Evolutionary conservation across 108 stramenopile genomes (phyloP).

Genomic region (Schizochytrium sp.): DNA sequence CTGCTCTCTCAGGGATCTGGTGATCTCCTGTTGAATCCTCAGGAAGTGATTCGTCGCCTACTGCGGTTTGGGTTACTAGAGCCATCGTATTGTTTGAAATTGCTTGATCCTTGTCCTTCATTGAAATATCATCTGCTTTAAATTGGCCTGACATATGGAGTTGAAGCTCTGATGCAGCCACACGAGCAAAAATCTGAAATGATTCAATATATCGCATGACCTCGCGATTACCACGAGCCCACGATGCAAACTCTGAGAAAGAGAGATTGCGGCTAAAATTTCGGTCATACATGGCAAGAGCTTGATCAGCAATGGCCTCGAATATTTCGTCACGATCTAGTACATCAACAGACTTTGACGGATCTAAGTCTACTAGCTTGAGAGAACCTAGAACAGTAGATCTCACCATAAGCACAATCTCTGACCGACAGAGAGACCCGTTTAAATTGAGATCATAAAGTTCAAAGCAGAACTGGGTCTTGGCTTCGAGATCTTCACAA

Average conservation of each 20-base stretch:
- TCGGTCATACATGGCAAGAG: slow-evolving; percentile 21
- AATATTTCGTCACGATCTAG: not conserved
- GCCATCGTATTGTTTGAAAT: no score
- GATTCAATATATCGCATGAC: slow-evolving; percentile 10
- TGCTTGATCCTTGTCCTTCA: no score
- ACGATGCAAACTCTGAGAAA: slow-evolving; percentile 26
- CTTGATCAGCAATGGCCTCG: not conserved
- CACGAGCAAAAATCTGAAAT: not conserved
- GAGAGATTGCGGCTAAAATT: slow-evolving; percentile 26
- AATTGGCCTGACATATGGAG: not conserved
- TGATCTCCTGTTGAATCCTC: no score
- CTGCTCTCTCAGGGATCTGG: no score
- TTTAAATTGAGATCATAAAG: slow-evolving; percentile 48
- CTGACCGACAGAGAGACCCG: not conserved
- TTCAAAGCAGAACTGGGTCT: slow-evolving; percentile 59
- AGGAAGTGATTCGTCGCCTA: no score
- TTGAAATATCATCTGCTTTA: not conserved
- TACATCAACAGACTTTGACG: not conserved
- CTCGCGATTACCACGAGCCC: slow-evolving; percentile 38
- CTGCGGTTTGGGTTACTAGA: no score
- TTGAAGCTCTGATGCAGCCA: not conserved
- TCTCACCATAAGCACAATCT: slow-evolving; percentile 40
- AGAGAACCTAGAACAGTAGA: slow-evolving; percentile 41
- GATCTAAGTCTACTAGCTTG: not conserved
- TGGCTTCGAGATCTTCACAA: slow-evolving; percentile 7